These are phyloP conservation scores for Nicotiana attenuata DNA, from an alignment of 257 asterid genomes.

Conservation along the genomic window DNA sequence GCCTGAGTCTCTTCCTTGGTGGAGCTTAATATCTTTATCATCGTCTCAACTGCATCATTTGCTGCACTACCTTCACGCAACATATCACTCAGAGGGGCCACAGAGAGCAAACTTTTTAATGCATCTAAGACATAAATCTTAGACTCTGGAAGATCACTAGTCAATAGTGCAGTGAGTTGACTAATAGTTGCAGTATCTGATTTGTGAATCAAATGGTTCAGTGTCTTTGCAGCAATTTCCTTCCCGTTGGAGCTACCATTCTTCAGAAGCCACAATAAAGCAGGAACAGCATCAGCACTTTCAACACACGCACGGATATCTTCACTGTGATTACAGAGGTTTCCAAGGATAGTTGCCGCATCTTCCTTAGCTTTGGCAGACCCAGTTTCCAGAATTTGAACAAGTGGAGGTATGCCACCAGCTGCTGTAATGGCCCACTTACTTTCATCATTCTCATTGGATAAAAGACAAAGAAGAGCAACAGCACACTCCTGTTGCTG, in stretches of 20 bases:
- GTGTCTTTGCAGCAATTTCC: constrained; percentile 95
- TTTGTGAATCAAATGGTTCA: constrained; percentile 95
- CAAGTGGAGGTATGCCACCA: constrained; percentile 99
- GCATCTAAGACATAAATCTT: constrained; percentile 91
- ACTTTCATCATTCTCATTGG: constrained; percentile 93
- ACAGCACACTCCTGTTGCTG: constrained; percentile 99
- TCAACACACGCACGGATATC: constrained; percentile 99
- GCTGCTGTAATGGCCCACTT: constrained; percentile 99
- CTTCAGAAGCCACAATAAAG: constrained; percentile 91
- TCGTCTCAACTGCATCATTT: constrained; percentile 93
- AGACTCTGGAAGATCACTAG: constrained; percentile 94
- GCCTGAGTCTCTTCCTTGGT: constrained; percentile 88
- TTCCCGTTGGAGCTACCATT: constrained; percentile 93
- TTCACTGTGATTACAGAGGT: constrained; percentile 98
- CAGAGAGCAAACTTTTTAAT: constrained; percentile 80
- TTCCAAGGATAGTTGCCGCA: constrained; percentile 93
- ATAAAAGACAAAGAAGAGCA: constrained; percentile 83
- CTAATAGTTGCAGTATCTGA: constrained; percentile 98
- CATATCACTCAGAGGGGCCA: constrained; percentile 77
- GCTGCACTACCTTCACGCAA: constrained; percentile 96
- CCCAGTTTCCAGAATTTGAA: constrained; percentile 93
- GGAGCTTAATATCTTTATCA: constrained; percentile 78
- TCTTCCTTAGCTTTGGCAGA: constrained; percentile 97
- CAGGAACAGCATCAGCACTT: constrained; percentile 99
- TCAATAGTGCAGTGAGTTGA: constrained; percentile 89